Evolutionary conservation across 306 rosid species (phyloP), one percentile per base, ranked within the genome.

Genomic region (Betula pendula): DNA sequence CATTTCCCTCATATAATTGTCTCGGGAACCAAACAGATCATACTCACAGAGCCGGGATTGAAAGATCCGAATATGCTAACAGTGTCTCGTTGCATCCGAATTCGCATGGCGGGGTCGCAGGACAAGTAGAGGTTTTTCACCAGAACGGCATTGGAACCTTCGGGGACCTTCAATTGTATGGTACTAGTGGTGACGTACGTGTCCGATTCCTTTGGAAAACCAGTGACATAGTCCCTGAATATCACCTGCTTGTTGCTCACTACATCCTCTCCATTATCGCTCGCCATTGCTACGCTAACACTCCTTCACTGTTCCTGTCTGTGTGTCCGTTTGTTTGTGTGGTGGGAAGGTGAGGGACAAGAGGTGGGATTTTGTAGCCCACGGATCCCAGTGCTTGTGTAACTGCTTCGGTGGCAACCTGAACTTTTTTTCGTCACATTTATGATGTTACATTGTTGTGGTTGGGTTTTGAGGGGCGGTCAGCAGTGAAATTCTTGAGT

Each of bases 41-140:
- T 33, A 16, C 87, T 47, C 72, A 89, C 92, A 76, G 81, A 80
- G 63, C 85, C 79, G 47, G 92, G 87, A 27, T 73, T 25, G 24
- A 71, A 86, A 67, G 86, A 83, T 38, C 3, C 51, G 48, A 78
- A 22, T 0, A 9, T 9, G 10, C 5, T 1, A 33, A 35, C 14
- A 38, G 8, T 4, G 31, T 15, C 27, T 48, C 67, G 75, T 6
- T 0, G 8, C 88, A 84, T 85, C 71, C 62, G 25, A 20, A 76
- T 27, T 24, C 85, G 77, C 91, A 88, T 80, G 84, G 52, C 80
- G 22, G 94, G 97, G 75, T 89, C 97, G 44, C 92, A 86, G 14
- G 92, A 86, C 35, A 89, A 74, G 84, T 83, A 84, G 5, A 91
- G 84, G 31, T 89, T 89, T 72, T 91, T 89, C 1, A 91, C 88